These are phyloP conservation scores for Roridomyces roridus DNA, from an alignment of 768 basidiomycete genomes.

Conservation along the genomic window DNA sequence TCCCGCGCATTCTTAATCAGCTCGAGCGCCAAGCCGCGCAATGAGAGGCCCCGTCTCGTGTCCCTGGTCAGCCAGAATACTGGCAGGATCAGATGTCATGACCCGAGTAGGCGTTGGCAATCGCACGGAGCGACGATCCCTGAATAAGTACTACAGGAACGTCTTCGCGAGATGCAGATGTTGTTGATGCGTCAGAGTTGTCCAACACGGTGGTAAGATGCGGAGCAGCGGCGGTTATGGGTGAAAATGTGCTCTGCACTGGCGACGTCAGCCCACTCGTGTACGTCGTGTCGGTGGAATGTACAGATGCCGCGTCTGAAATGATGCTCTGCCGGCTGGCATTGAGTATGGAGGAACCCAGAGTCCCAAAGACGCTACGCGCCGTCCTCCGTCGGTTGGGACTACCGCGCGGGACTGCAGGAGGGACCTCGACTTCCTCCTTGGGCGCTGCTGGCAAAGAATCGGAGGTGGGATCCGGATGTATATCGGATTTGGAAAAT, in stretches of 20 bases:
- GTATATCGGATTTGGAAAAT: slow-evolving; percentile 20
- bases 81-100: slow-evolving; percentile 82
- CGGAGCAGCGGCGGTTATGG: slow-evolving; percentile 46
- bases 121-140: slow-evolving; percentile 74
- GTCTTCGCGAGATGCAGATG: slow-evolving; percentile 30
- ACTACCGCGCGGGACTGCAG: slow-evolving; percentile 11
- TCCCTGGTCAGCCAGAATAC: slow-evolving; percentile 76
- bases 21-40: slow-evolving; percentile 64
- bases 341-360: slow-evolving; percentile 73
- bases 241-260: slow-evolving; percentile 43
- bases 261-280: slow-evolving; percentile 45
- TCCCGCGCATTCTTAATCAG: slow-evolving; percentile 75
- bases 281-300: slow-evolving; percentile 32
- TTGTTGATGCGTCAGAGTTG: slow-evolving; percentile 29
- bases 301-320: slow-evolving; percentile 44
- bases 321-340: slow-evolving; percentile 12
- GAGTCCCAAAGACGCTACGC: slow-evolving; percentile 73
- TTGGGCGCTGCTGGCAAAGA: slow-evolving; percentile 2
- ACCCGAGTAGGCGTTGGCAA: slow-evolving; percentile 84
- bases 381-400: slow-evolving; percentile 49
- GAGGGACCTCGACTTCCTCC: slow-evolving; percentile 33
- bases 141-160: slow-evolving; percentile 44
- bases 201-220: slow-evolving; percentile 51
- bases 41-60: slow-evolving; percentile 67
- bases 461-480: slow-evolving; percentile 25